Conservation (phyloP, 352 stramenopile species). For the Pythium biforme region DNA sequence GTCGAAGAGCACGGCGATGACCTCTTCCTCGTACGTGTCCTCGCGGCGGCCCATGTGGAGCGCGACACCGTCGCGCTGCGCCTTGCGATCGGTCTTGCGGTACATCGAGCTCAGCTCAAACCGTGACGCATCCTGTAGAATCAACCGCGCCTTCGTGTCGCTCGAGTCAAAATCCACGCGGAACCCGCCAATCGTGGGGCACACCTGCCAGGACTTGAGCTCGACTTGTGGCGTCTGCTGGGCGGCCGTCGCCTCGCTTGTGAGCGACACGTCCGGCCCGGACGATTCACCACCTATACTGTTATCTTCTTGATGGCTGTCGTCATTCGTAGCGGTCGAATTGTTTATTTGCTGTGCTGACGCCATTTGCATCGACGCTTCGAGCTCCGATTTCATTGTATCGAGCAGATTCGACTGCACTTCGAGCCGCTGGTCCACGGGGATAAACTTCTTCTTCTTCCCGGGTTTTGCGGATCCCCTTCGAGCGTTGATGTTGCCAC, state of each 20-base stretch:
- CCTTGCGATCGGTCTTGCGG: constrained; percentile 79
- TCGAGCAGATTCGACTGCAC: constrained; percentile 63
- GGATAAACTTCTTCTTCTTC: constrained; percentile 38
- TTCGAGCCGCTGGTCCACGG: constrained; percentile 46
- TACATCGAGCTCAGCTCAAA: constrained; percentile 87
- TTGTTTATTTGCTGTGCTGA: background rate
- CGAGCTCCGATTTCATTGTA: constrained; percentile 67
- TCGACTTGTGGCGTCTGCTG: constrained; percentile 11
- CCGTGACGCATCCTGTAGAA: constrained; percentile 66
- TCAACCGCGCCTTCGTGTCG: constrained; percentile 71
- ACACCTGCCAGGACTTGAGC: constrained; percentile 52
- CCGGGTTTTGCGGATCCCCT: constrained; percentile 35
- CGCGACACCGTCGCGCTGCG: constrained; percentile 67
- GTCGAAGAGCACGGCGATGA: constrained; percentile 83
- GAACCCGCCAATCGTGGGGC: constrained; percentile 45
- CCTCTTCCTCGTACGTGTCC: constrained; percentile 76
- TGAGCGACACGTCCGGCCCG: constrained; percentile 10
- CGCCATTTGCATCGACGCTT: constrained; percentile 41
- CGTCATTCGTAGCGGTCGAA: background rate
- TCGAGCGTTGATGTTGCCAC: constrained; percentile 30
- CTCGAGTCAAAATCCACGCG: constrained; percentile 67
- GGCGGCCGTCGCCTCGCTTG: constrained; percentile 10
- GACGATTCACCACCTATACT: background rate
- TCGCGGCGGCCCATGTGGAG: constrained; percentile 73
- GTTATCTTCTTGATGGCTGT: background rate